phyloP scores from a whole-genome alignment of 805 yeast genomes.

The Saccharomyces paradoxus region DNA sequence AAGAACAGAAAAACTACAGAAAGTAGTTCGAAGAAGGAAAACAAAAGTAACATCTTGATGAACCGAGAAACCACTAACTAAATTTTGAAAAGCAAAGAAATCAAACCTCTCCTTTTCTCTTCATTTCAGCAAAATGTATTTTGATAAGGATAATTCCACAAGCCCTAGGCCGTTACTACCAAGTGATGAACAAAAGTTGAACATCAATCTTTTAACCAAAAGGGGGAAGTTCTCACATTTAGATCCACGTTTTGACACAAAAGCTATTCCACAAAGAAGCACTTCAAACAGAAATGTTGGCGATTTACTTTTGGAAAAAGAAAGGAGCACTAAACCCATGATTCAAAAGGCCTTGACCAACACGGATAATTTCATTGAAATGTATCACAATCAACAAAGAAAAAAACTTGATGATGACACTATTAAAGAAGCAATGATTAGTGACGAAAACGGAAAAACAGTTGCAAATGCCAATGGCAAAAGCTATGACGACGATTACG shows the following conservation, averaged over 20 bases:
- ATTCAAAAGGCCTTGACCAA: slow-evolving; percentile 27
- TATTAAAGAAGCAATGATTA: not conserved
- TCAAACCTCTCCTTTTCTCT: not conserved
- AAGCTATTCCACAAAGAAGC: slow-evolving; percentile 10
- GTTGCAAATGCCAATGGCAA: not conserved
- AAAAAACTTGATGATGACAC: slow-evolving; percentile 3
- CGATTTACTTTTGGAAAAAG: slow-evolving; percentile 5
- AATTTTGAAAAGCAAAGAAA: not conserved
- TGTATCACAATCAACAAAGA: slow-evolving; percentile 4
- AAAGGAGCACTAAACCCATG: not conserved
- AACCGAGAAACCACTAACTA: not conserved
- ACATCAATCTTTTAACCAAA: not conserved
- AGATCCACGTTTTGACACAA: not conserved
- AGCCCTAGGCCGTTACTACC: slow-evolving; percentile 25
- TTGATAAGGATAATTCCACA: slow-evolving; percentile 2
- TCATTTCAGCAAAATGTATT: not conserved
- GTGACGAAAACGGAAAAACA: not conserved
- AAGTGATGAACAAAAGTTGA: slow-evolving; percentile 21
- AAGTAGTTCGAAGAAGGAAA: not conserved
- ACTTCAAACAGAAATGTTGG: slow-evolving; percentile 19
- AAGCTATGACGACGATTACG: not conserved
- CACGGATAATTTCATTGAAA: slow-evolving; percentile 26
- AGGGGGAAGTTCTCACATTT: not conserved
- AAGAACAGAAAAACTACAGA: not conserved
- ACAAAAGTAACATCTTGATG: not conserved